Base-by-base conservation (phyloP, 345 rosid genomes). In the Brassica cretica region DNA sequence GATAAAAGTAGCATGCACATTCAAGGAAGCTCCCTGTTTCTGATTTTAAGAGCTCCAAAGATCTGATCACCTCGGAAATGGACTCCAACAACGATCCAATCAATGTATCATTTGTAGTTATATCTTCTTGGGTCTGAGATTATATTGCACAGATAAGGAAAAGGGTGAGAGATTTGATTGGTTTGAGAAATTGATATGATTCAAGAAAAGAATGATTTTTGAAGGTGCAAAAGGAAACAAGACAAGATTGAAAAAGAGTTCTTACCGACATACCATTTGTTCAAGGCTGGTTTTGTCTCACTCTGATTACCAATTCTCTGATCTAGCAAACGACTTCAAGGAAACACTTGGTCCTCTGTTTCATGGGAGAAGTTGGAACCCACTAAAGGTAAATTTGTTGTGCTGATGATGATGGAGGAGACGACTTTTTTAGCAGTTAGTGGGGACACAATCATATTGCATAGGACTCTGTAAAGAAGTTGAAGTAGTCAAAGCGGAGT, bases 1-100 rank as follows among this genome's bases (percentile, higher is more conserved):
- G 86, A 82, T 89, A 90, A 18, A 94, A 56, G 79, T 88, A 91
- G 81, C 93, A 85, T 19, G 93, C 92, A 5, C 83, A 68, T 71
- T 85, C 84, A 11, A 76, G 71, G 12, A 94, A 84, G 30, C 24
- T 84, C 71, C 86, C 91, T 60, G 76, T 60, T 80, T 85, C 87
- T 67, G 75, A 32, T 58, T 79, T 84, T 58, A 84, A 71, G 27
- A 81, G 64, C 69, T 37, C 80, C 76, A 84, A 71, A 14, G 86
- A 85, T 81, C 64, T 82, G 61, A 83, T 81, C 49, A 91, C 68
- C 76, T 81, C 87, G 7, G 91, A 87, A 73, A 88, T 87, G 39
- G 88, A 89, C 64, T 24, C 74, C 82, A 87, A 41, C 85, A 89
- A 75, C 18, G 86, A 75, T 78, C 76, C 83, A 16, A 82, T 78